Evolutionary conservation across 176 grass and related monocot species (phyloP), one percentile per base, ranked within the genome.

Genomic region (Carex myosuroides): DNA sequence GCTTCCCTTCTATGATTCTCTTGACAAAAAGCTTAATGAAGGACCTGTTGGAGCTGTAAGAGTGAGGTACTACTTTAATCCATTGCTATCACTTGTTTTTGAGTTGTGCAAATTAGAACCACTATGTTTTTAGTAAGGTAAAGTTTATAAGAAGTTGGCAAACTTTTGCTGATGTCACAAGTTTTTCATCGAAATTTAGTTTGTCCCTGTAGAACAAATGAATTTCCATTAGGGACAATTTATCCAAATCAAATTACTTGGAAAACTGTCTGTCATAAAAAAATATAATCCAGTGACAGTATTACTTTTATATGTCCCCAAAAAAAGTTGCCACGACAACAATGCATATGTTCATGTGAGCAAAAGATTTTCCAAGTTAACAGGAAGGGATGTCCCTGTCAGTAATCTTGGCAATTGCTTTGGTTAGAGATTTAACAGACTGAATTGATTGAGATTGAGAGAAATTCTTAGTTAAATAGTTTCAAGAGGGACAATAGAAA

Each of bases 1-100:
- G 59, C 44, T 98, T 83, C 96, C 96, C 53, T 93, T 93, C 80
- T 98, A 98, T 88, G 90, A 90, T 74, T 61, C 52, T 64, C 80
- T 98, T 53, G 87, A 92, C 80, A 90, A 90, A 58, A 81, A 17
- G 60, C 39, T 98, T 74, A 95, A 93, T 77, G 82, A 67, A 80
- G 91, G 88, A 65, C 83, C 58, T 30, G 37, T 90, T n/a, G 91
- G 87, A 76, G 87, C 63, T 54, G 29, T 89, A 21, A 91, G 61
- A 82, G 53, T 98, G 83, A 92, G 91, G 96, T 95, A 89, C 32
- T 37, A 52, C 48, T 24, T 76, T 22, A 0, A 21, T 61, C 1
- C 20, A 62, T 11, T 62, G 11, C 18, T n/a, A 60, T 11, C 16
- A 12, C 14, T 79, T 79, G 48, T 62, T 60, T 3, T 79, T 55